A percentile compares a stretch with the other conserved stretches of the same genome.
phyloP scores from a whole-genome alignment of 352 stramenopile genomes.

The Pythium graminicola region DNA sequence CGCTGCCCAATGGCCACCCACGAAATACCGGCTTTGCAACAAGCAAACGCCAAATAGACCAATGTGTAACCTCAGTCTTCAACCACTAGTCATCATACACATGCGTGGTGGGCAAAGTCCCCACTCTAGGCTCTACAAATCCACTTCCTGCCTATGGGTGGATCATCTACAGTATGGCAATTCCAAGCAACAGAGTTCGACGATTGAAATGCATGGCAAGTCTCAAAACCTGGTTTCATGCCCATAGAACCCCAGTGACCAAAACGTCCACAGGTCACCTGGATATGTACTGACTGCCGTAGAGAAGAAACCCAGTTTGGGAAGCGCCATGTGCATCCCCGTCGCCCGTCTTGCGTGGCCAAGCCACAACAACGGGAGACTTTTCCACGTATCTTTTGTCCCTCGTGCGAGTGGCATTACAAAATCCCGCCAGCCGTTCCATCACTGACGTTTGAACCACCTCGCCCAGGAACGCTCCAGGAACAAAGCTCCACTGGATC shows the following conservation, averaged over 20 bases:
- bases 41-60: too few relatives aligned
- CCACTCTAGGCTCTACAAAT: conserved; percentile 11
- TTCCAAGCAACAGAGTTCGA: background rate
- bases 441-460: background rate
- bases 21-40: background rate
- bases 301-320: conserved; percentile 16
- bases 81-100: too few relatives aligned
- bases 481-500: too few relatives aligned
- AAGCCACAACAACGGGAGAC: conserved; percentile 19
- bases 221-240: conserved; percentile 13
- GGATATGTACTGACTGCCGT: background rate
- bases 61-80: too few relatives aligned
- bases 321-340: too few relatives aligned
- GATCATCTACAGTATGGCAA: background rate
- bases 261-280: too few relatives aligned
- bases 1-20: conserved; percentile 4
- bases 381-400: conserved; percentile 4
- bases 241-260: background rate
- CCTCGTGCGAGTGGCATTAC: conserved; percentile 6
- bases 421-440: conserved; percentile 1
- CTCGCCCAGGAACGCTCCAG: background rate
- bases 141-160: conserved; percentile 6
- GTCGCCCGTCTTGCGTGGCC: too few relatives aligned
- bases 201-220: conserved; percentile 18
- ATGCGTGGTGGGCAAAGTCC: too few relatives aligned